Percentiles rank a stretch among this genome's conserved stretches.
Evolutionary conservation across 805 yeast species (phyloP).

Genomic region (Kodamaea jinghongensis): DNA sequence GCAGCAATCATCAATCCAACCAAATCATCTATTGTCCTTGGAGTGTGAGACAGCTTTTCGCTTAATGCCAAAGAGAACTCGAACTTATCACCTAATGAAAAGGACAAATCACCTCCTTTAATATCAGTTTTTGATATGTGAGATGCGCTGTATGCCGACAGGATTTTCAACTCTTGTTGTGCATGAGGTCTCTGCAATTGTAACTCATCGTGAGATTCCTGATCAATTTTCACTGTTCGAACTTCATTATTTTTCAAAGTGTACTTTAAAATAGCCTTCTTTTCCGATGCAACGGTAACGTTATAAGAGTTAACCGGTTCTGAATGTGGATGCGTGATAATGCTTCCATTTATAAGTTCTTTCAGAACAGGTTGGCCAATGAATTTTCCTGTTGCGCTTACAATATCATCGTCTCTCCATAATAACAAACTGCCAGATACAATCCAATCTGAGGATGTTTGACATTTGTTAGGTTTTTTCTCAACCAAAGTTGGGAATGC

Average conservation of each 20-base stretch:
- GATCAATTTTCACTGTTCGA: not conserved
- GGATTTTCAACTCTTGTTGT: too few species aligned
- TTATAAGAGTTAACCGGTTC: not conserved
- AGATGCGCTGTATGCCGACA: too few species aligned
- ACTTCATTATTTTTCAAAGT: not conserved
- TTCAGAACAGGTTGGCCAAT: not conserved
- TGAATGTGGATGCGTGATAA: not conserved
- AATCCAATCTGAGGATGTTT: not conserved
- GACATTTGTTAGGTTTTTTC: not conserved
- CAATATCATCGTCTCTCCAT: not conserved
- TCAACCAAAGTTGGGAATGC: slow-evolving; percentile 5
- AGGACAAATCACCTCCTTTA: not conserved
- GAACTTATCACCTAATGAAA: not conserved
- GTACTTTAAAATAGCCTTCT: not conserved
- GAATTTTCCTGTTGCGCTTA: slow-evolving; percentile 1
- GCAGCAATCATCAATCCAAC: too few species aligned
- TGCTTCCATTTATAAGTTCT: not conserved
- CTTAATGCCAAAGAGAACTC: not conserved
- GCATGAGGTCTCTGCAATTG: not conserved
- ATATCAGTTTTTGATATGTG: too few species aligned
- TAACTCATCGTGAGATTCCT: not conserved
- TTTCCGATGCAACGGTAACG: not conserved
- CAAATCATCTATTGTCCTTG: too few species aligned
- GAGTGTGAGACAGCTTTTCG: too few species aligned
- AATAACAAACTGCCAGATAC: slow-evolving; percentile 3